Evolutionary conservation across 768 basidiomycete species (phyloP), one percentile per base, ranked within the genome.

Genomic region (Xerocomellus dryophilus): DNA sequence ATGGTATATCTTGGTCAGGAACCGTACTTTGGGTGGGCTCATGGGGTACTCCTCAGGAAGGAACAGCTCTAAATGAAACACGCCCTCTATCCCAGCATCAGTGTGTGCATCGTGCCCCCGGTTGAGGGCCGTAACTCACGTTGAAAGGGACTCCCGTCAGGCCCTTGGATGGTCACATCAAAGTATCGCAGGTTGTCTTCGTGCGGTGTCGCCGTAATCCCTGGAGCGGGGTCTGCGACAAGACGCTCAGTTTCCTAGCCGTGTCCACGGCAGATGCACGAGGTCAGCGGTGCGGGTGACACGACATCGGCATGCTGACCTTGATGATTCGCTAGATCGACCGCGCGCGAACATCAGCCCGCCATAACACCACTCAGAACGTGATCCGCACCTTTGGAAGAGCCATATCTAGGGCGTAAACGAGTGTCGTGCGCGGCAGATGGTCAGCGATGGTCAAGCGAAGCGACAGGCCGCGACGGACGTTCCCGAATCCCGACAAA

Each of bases 41-140:
- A 99, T 99, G 1, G 97, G 97, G 74, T 99, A 99, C 72, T 98
- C 97, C 73, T 98, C 97, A 5, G 97, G 97, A 25, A 99, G 78
- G 76, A 98, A 99, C 41, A 99, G 78, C 73, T 99, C 97, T n/a
- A 98, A 81, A 64, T 86, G 89, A 77, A 98, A 98, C 18, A 90
- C 78, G 20, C 96, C 97, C 63, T 87, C 95, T 97, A 54, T 36
- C 5, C 15, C 17, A n/a, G 10, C 41, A 18, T 66, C 48, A 66
- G 63, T 15, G 14, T 17, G 21, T 4, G 5, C 35, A n/a, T 18
- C 21, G 36, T 25, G 1, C 34, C 43, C n/a, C 5, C 20, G 15
- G 34, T 41, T 2, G 39, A 15, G 11, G 25, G 18, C 20, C 34
- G 23, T 27, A 12, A 78, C 85, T 67, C 66, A 92, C 92, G 81